Percentiles rank a stretch among this genome's conserved stretches.
phyloP scores from a whole-genome alignment of 164 flowering plant genomes.

The Paratinospora sagittata region DNA sequence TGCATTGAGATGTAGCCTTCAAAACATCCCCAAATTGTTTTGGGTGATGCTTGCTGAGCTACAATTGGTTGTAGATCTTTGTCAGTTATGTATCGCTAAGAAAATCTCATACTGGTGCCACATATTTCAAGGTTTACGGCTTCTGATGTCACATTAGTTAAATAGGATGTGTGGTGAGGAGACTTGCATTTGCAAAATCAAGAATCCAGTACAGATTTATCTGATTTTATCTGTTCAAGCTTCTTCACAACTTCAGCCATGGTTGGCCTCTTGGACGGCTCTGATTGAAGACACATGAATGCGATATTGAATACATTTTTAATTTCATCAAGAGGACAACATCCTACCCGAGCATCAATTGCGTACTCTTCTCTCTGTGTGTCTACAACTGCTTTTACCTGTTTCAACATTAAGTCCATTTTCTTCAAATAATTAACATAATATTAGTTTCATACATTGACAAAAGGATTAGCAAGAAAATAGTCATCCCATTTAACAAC shows the following conservation, averaged over 20 bases:
- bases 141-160: neutral
- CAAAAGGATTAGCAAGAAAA: too few relatives aligned
- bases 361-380: conserved; percentile 65
- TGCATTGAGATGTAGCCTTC: too few relatives aligned
- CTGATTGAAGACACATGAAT: conserved; percentile 71
- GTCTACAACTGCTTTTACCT: conserved; percentile 75
- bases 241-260: conserved; percentile 82
- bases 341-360: conserved; percentile 43
- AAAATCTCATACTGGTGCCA: neutral
- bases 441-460: too few relatives aligned
- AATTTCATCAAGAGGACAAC: conserved; percentile 49
- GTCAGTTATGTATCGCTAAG: neutral
- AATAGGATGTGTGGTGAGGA: neutral
- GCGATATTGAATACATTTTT: conserved; percentile 56
- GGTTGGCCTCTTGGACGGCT: conserved; percentile 74
- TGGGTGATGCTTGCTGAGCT: neutral
- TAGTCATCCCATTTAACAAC: neutral
- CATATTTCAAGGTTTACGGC: neutral
- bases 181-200: conserved; percentile 5
- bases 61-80: neutral
- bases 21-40: too few relatives aligned
- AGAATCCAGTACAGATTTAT: conserved; percentile 22
- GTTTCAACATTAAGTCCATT: conserved; percentile 16
- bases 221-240: conserved; percentile 60
- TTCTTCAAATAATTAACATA: neutral